Percentiles rank a stretch among this genome's conserved stretches.
Conservation (phyloP, 768 basidiomycete species). For the Phanerodontia chrysosporium region DNA sequence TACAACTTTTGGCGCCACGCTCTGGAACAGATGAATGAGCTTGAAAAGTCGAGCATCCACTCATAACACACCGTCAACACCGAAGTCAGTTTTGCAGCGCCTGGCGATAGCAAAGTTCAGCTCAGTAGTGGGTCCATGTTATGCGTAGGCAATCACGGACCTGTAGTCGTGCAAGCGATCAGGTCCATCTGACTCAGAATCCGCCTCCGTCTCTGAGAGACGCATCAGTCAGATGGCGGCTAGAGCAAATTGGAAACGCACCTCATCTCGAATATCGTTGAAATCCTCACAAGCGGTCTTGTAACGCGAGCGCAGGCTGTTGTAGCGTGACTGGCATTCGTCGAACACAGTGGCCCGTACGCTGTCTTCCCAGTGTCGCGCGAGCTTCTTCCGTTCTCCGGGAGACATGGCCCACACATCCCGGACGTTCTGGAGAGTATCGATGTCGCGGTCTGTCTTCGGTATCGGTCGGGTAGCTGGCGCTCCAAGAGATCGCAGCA, state of each 20-base stretch:
- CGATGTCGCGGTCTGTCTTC: not conserved
- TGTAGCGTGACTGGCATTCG: conserved; percentile 10
- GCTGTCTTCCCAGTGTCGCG: conserved; percentile 18
- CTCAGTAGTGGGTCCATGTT: not conserved
- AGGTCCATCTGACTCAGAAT: conserved; percentile 54
- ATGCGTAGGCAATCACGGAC: conserved; percentile 28
- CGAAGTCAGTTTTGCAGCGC: conserved; percentile 62
- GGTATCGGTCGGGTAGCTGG: not conserved
- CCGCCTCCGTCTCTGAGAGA: conserved; percentile 45
- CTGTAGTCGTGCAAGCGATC: conserved; percentile 79
- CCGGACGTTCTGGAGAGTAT: not conserved
- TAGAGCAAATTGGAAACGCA: conserved; percentile 7
- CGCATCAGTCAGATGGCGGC: not conserved
- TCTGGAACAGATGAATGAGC: conserved; percentile 29
- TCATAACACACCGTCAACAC: conserved; percentile 45
- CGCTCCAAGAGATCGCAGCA: conserved; percentile 10
- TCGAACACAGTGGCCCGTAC: conserved; percentile 11
- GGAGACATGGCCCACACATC: conserved; percentile 14
- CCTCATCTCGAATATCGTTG: conserved; percentile 25
- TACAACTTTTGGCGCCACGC: conserved; percentile 54
- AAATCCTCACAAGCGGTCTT: conserved; percentile 16
- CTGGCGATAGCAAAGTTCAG: conserved; percentile 26
- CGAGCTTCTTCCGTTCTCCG: conserved; percentile 10
- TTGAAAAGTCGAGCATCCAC: too few species aligned
- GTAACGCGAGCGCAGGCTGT: conserved; percentile 16